Conservation (phyloP, 306 rosid genomes). For the Castanopsis chinensis region DNA sequence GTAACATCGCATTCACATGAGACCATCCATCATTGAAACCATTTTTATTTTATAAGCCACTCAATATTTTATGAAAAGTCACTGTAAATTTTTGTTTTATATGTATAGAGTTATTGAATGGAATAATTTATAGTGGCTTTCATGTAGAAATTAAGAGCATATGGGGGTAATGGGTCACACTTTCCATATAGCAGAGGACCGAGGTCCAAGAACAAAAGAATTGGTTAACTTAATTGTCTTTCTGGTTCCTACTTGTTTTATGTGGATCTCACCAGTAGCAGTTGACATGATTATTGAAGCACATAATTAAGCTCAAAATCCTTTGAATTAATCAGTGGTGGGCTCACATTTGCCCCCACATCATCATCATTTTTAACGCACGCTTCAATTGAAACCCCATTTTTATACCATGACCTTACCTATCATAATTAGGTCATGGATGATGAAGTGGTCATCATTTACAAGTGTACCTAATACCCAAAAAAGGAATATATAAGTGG, state of each 20-base stretch:
- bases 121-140: no score
- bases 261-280: constrained; percentile 7
- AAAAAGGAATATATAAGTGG: neutral
- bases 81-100: no score
- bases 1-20: no score
- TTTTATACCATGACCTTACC: neutral
- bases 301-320: neutral
- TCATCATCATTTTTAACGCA: constrained; percentile 11
- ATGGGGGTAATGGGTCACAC: neutral
- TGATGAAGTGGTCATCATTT: neutral
- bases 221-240: neutral
- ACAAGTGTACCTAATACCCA: neutral
- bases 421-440: constrained; percentile 9
- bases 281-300: neutral
- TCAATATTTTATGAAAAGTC: no score
- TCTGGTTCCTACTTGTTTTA: neutral
- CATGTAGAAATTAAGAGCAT: neutral
- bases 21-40: no score
- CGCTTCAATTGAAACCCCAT: constrained; percentile 1
- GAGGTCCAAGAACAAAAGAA: neutral
- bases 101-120: no score
- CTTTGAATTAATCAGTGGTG: neutral
- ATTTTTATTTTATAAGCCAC: no score
- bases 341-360: neutral
- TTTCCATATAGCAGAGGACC: neutral